phyloP scores from a whole-genome alignment of 2,329 filamentous ascomycete genomes.

The Ophidiomyces ophidiicola region DNA sequence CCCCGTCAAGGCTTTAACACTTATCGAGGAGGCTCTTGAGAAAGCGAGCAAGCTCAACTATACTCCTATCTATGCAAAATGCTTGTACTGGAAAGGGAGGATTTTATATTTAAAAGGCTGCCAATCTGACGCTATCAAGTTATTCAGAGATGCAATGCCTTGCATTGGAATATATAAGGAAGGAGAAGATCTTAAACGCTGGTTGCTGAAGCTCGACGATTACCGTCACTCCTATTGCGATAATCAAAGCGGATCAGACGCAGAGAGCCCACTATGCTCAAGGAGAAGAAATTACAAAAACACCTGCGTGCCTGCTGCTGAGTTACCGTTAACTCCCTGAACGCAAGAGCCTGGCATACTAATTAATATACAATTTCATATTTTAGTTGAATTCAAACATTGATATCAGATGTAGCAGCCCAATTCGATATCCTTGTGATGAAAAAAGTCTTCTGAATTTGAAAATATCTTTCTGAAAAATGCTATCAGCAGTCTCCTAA shows the following conservation, averaged over 20 bases:
- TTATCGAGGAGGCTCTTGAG: slow-evolving; percentile 7
- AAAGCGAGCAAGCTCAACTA: slow-evolving; percentile 7
- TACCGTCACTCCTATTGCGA: no score
- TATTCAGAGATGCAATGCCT: slow-evolving; percentile 16
- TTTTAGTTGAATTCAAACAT: background rate
- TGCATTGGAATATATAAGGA: slow-evolving; percentile 16
- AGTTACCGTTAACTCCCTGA: slow-evolving; percentile 8
- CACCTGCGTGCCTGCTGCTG: slow-evolving; percentile 6
- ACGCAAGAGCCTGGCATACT: background rate
- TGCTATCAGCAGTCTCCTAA: no score
- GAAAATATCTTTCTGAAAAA: no score
- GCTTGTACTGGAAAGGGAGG: slow-evolving; percentile 22
- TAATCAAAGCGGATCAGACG: no score
- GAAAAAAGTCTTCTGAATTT: no score
- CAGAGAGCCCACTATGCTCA: no score
- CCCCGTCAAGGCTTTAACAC: slow-evolving; percentile 3
- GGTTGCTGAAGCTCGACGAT: slow-evolving; percentile 6
- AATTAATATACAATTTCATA: background rate
- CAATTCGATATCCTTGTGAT: no score
- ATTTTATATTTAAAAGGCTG: slow-evolving; percentile 17
- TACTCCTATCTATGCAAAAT: slow-evolving; percentile 12
- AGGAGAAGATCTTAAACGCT: slow-evolving; percentile 12
- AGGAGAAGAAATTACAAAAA: background rate
- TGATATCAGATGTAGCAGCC: no score
- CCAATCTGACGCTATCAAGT: slow-evolving; percentile 13